These are phyloP conservation scores for Pelargonium australe DNA, from an alignment of 441 rosid species.

Conservation along the genomic window DNA sequence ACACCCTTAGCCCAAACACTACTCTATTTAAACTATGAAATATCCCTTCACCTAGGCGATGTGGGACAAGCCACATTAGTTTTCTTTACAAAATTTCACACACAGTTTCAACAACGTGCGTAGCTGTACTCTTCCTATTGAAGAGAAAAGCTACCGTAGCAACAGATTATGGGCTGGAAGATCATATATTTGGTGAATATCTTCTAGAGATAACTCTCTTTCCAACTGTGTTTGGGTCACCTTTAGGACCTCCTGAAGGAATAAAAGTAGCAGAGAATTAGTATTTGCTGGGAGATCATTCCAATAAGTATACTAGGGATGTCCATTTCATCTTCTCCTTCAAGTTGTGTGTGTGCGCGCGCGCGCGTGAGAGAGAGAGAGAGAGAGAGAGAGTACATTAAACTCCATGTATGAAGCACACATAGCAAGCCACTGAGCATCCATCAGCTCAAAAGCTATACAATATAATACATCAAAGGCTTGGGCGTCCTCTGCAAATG, in stretches of 20 bases:
- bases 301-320: not conserved
- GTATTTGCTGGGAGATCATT: not conserved
- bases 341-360: not conserved
- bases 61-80: no score
- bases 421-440: constrained; percentile 99
- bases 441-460: constrained; percentile 91
- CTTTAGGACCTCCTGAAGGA: constrained; percentile 66
- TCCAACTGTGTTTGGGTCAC: constrained; percentile 73
- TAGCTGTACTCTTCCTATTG: no score
- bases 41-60: no score
- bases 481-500: constrained; percentile 67
- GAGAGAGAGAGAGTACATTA: constrained; percentile 43
- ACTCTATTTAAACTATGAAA: no score
- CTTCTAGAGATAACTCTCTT: constrained; percentile 77
- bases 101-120: no score
- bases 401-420: constrained; percentile 97
- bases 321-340: no score
- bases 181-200: constrained; percentile 57
- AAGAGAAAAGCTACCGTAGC: constrained; percentile 34
- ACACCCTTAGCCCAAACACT: no score
- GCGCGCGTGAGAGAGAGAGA: constrained; percentile 13
- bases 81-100: no score
- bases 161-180: constrained; percentile 78
- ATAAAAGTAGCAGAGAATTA: no score
- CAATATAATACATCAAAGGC: constrained; percentile 88